Percentiles rank a stretch among this genome's conserved stretches.
These are phyloP conservation scores for Saksenaea oblongispora DNA, from an alignment of 371 early-diverging fungal species.

Conservation along the genomic window DNA sequence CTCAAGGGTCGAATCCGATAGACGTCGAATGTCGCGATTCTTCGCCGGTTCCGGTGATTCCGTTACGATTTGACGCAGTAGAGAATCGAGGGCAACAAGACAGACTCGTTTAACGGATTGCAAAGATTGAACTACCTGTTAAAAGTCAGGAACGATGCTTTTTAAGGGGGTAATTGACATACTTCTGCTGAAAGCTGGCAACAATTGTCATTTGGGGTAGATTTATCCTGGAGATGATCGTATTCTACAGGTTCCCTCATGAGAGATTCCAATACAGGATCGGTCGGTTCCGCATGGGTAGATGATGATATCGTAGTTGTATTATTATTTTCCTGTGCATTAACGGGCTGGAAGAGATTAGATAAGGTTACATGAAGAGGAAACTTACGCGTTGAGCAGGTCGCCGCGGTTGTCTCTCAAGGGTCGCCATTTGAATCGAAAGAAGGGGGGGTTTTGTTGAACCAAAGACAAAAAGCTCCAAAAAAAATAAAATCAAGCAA, in stretches of 20 bases:
- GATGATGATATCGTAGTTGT: neutral
- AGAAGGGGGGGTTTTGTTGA: neutral
- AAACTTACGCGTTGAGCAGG: neutral
- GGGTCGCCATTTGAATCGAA: slow-evolving; percentile 6
- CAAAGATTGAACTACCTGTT: slow-evolving; percentile 30
- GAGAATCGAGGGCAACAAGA: slow-evolving; percentile 33
- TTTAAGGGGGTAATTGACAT: neutral
- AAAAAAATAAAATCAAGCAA: neutral
- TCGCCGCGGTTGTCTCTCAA: slow-evolving; percentile 3
- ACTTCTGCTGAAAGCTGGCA: slow-evolving; percentile 13
- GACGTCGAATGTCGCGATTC: slow-evolving; percentile 14
- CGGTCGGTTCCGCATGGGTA: neutral
- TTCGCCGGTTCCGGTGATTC: slow-evolving; percentile 9
- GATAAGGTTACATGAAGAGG: too few species aligned
- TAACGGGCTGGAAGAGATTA: neutral
- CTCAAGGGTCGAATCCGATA: slow-evolving; percentile 25
- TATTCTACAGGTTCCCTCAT: slow-evolving; percentile 2
- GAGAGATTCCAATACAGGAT: neutral
- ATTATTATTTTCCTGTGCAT: neutral
- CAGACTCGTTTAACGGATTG: slow-evolving; percentile 40
- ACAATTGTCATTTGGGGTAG: neutral
- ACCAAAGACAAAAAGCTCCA: neutral
- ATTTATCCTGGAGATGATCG: neutral
- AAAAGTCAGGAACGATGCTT: slow-evolving; percentile 4
- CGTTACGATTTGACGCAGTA: slow-evolving; percentile 30